These are phyloP conservation scores for Gracilaria gracilis DNA, from an alignment of 23 red algal species.

Conservation along the genomic window DNA sequence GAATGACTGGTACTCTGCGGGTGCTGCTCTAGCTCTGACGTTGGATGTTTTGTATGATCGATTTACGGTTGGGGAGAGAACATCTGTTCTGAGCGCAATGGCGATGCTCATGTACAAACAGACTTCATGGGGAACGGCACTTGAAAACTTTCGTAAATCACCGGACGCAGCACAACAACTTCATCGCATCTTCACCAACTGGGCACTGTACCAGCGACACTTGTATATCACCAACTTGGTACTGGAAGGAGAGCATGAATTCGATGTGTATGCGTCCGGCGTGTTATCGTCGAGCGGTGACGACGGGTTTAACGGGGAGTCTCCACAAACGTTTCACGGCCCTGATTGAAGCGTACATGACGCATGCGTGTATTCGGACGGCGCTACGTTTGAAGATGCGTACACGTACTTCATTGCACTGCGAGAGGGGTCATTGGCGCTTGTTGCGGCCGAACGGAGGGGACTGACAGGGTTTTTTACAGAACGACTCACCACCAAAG, in stretches of 20 bases:
- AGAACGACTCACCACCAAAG: background rate
- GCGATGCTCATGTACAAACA: conserved; percentile 48
- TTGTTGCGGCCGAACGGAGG: conserved; percentile 26
- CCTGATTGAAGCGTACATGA: conserved; percentile 51
- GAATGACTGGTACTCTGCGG: conserved; percentile 55
- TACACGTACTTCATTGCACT: conserved; percentile 66
- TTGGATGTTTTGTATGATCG: conserved; percentile 53
- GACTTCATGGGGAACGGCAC: conserved; percentile 45
- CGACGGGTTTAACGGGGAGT: conserved; percentile 29
- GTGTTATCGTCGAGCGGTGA: conserved; percentile 36
- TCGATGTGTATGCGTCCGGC: conserved; percentile 40
- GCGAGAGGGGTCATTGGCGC: conserved; percentile 54
- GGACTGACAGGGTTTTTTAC: background rate
- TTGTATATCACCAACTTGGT: conserved; percentile 53
- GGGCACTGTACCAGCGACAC: conserved; percentile 59
- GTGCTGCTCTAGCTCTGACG: conserved; percentile 5
- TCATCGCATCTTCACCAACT: conserved; percentile 70
- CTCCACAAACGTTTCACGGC: conserved; percentile 17
- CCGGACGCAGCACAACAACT: conserved; percentile 46
- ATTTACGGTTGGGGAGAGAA: background rate
- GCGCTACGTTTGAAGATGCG: conserved; percentile 65
- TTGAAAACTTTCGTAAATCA: background rate
- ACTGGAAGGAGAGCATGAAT: conserved; percentile 44
- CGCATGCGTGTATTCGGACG: conserved; percentile 54
- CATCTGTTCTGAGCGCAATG: conserved; percentile 14